Evolutionary conservation across 2,329 filamentous ascomycete species (phyloP).

Genomic region (Colletotrichum salicis): DNA sequence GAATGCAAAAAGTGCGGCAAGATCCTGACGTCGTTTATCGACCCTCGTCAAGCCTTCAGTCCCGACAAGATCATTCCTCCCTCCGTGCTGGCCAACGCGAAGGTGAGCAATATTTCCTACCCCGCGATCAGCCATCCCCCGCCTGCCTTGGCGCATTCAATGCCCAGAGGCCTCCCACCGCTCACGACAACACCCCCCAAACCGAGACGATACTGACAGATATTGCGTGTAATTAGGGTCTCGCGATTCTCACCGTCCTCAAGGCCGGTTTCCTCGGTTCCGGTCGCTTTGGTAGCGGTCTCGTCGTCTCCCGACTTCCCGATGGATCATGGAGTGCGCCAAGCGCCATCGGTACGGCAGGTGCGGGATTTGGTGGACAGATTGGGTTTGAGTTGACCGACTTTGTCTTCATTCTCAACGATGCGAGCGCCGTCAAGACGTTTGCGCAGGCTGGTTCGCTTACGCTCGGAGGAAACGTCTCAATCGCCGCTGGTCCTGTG

Average conservation of each 20-base stretch:
- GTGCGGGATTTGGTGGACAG: slow-evolving; percentile 85
- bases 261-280: slow-evolving; percentile 89
- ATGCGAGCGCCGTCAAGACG: slow-evolving; percentile 86
- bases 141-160: slow-evolving; percentile 17
- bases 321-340: slow-evolving; percentile 86
- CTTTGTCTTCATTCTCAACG: slow-evolving; percentile 99
- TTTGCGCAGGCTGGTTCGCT: slow-evolving; percentile 93
- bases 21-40: slow-evolving; percentile 93
- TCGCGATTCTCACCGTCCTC: slow-evolving; percentile 86
- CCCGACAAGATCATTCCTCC: slow-evolving; percentile 98
- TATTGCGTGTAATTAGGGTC: slow-evolving; percentile 62
- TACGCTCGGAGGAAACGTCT: slow-evolving; percentile 95
- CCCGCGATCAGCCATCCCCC: slow-evolving; percentile 22
- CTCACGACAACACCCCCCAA: neutral
- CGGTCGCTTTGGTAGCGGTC: slow-evolving; percentile 81
- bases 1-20: slow-evolving; percentile 98
- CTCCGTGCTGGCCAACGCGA: slow-evolving; percentile 87
- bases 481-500: slow-evolving; percentile 91
- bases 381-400: slow-evolving; percentile 90
- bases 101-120: slow-evolving; percentile 63
- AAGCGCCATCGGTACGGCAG: slow-evolving; percentile 82
- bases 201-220: slow-evolving; percentile 17
- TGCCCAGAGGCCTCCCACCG: slow-evolving; percentile 7
- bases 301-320: slow-evolving; percentile 81
- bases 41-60: slow-evolving; percentile 91